A percentile compares a stretch with the other conserved stretches of the same genome.
Evolutionary conservation across 2,329 filamentous ascomycete genomes (phyloP).

Genomic region (Fusarium illudens): DNA sequence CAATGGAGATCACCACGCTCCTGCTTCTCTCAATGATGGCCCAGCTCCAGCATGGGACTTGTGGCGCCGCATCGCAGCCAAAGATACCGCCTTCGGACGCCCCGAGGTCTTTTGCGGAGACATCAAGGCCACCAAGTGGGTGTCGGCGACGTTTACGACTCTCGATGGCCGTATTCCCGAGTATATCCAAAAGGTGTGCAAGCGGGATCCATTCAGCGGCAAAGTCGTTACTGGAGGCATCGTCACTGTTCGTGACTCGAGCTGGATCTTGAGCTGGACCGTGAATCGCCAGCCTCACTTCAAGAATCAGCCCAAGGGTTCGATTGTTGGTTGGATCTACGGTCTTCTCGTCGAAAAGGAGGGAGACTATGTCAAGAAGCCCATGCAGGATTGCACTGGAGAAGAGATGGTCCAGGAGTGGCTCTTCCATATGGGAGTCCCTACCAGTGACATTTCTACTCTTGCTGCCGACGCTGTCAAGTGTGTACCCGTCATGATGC

Average conservation of each 20-base stretch:
- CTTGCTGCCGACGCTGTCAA: constrained; percentile 18
- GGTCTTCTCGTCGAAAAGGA: constrained; percentile 19
- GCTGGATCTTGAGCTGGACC: constrained; percentile 25
- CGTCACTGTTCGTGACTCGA: constrained; percentile 36
- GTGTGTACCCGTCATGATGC: constrained; percentile 26
- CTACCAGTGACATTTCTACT: constrained; percentile 8
- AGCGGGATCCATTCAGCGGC: constrained; percentile 42
- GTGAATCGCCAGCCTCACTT: constrained; percentile 27
- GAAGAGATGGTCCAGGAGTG: constrained; percentile 18
- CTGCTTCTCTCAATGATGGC: constrained; percentile 2
- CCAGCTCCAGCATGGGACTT: constrained; percentile 24
- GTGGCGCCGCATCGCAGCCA: constrained; percentile 19
- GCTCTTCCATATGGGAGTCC: constrained; percentile 23
- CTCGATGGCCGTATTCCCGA: constrained; percentile 39
- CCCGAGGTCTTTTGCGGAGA: constrained; percentile 21
- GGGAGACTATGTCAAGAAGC: constrained; percentile 25
- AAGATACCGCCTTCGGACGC: constrained; percentile 12
- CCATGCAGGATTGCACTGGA: constrained; percentile 26
- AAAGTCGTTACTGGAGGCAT: constrained; percentile 49
- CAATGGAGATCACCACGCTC: constrained; percentile 15
- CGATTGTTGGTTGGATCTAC: constrained; percentile 17
- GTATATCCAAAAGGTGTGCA: constrained; percentile 27
- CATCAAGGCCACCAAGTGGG: constrained; percentile 45
- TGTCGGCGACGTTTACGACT: constrained; percentile 53
- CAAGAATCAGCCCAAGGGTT: constrained; percentile 21